Percentiles rank a stretch among this genome's conserved stretches.
Evolutionary conservation across 768 basidiomycete genomes (phyloP).

Genomic region (Leccinum barrowsii): DNA sequence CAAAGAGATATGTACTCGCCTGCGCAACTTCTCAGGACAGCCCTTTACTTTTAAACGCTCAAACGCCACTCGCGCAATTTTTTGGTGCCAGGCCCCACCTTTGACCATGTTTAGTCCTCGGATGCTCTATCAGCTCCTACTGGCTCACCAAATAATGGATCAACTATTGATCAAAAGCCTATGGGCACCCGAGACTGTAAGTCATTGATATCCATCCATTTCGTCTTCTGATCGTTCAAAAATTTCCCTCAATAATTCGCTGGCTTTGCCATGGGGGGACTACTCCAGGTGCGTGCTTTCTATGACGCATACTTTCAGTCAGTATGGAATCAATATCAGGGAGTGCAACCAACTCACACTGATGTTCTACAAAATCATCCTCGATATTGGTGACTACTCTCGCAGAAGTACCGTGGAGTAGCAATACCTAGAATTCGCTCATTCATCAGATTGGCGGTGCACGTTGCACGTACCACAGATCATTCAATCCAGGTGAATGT

Average conservation of each 20-base stretch:
- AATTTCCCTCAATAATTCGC: not conserved
- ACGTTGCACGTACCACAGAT: not conserved
- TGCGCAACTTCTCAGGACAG: not conserved
- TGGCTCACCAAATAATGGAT: not conserved
- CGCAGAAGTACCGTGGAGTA: not conserved
- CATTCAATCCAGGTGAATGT: not conserved
- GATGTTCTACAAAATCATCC: not conserved
- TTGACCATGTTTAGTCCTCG: not conserved
- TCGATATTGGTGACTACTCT: not conserved
- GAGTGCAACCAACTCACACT: not conserved
- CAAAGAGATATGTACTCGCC: constrained; percentile 4
- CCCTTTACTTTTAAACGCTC: not conserved
- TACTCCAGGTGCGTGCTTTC: not conserved
- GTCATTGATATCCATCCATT: not conserved
- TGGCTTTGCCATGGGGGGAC: not conserved
- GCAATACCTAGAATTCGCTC: not conserved
- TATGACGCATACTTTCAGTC: not conserved
- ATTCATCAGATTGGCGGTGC: not conserved
- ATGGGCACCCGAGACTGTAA: not conserved
- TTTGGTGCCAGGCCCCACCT: not conserved
- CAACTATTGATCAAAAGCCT: not conserved
- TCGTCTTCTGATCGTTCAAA: not conserved
- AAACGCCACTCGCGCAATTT: not conserved
- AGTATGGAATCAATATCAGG: not conserved
- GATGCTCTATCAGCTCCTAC: not conserved